Evolutionary conservation across 2,329 filamentous ascomycete genomes (phyloP).

Genomic region (Fonsecaea monophora): DNA sequence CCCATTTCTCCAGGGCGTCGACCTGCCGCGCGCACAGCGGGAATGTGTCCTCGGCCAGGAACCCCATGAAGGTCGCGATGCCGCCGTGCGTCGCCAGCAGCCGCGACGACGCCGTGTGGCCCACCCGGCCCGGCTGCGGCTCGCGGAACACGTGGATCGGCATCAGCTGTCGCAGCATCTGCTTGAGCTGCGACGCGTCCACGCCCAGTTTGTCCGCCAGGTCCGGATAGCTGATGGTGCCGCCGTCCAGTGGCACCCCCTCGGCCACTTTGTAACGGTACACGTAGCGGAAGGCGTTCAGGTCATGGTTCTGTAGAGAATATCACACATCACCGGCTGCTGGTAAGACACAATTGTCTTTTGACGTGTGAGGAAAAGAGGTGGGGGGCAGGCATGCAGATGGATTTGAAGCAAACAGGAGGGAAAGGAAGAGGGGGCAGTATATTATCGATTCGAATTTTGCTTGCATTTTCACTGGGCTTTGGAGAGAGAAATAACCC

Average conservation of each 20-base stretch:
- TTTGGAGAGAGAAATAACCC: neutral
- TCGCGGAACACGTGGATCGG: conserved; percentile 34
- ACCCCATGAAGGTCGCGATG: conserved; percentile 27
- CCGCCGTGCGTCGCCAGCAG: conserved; percentile 29
- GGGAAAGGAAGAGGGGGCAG: neutral
- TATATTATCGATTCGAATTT: neutral
- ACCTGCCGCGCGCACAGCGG: conserved; percentile 35
- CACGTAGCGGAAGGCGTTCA: conserved; percentile 36
- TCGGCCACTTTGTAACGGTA: conserved; percentile 27
- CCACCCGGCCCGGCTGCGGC: conserved; percentile 27
- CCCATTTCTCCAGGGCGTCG: conserved; percentile 41
- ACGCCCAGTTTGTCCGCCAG: conserved; percentile 25
- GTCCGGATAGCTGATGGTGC: conserved; percentile 31
- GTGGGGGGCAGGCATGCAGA: neutral
- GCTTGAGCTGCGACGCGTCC: conserved; percentile 29
- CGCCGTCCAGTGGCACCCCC: conserved; percentile 26
- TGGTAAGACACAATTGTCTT: neutral
- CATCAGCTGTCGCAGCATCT: conserved; percentile 37
- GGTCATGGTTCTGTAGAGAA: conserved; percentile 24
- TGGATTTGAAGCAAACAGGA: too few species aligned
- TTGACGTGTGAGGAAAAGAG: too few species aligned
- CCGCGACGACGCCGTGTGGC: conserved; percentile 35
- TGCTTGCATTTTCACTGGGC: neutral
- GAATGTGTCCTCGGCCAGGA: conserved; percentile 27
- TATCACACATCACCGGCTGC: neutral